Percentiles rank a stretch among this genome's conserved stretches.
Conservation (phyloP, 345 rosid genomes). For the Capsella bursapastoris region DNA sequence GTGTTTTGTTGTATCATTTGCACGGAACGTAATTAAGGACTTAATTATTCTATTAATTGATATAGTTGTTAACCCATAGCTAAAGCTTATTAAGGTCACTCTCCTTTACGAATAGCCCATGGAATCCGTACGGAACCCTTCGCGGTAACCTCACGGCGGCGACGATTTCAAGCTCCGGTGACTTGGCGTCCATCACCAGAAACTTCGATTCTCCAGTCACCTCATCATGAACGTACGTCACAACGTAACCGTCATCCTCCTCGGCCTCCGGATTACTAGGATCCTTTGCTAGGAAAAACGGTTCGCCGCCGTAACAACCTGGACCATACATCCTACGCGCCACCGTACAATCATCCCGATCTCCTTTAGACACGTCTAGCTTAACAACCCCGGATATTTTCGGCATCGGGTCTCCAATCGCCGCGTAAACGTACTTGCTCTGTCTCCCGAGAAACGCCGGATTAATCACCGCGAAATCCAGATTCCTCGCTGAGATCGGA, state of each 20-base stretch:
- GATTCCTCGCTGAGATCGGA: constrained; percentile 45
- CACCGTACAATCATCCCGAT: constrained; percentile 42
- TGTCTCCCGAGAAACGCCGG: constrained; percentile 36
- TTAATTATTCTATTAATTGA: constrained; percentile 1
- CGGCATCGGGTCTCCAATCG: constrained; percentile 50
- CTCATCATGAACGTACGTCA: constrained; percentile 46
- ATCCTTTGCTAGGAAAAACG: constrained; percentile 45
- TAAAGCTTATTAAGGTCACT: constrained; percentile 43
- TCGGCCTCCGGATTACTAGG: constrained; percentile 37
- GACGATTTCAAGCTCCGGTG: constrained; percentile 45
- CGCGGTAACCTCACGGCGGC: constrained; percentile 46
- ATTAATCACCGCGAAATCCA: constrained; percentile 47
- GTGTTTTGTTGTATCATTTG: background rate
- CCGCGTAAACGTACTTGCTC: constrained; percentile 42
- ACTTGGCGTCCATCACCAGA: constrained; percentile 47
- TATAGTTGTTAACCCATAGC: background rate
- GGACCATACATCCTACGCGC: constrained; percentile 44
- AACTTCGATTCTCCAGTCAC: constrained; percentile 42
- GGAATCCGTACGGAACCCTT: constrained; percentile 49
- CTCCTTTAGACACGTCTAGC: constrained; percentile 34
- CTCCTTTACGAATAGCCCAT: constrained; percentile 46
- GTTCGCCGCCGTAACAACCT: constrained; percentile 49
- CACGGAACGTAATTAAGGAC: constrained; percentile 26
- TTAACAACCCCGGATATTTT: constrained; percentile 46
- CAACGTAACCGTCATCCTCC: constrained; percentile 49